Evolutionary conservation across 2,329 filamentous ascomycete genomes (phyloP).

Genomic region (Teratosphaeria gauchensis): DNA sequence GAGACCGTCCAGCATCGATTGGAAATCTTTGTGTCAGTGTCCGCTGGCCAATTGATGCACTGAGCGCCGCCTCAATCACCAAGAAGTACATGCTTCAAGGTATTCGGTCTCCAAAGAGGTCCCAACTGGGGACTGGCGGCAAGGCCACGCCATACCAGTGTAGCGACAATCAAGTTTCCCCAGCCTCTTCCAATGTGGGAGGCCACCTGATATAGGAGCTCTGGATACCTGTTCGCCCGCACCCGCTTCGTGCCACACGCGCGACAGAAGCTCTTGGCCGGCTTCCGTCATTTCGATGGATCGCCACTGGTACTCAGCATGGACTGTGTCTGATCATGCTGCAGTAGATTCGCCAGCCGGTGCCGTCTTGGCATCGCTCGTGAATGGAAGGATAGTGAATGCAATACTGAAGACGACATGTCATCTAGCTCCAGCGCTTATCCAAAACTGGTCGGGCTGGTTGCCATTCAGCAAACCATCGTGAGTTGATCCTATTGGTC

Average conservation of each 20-base stretch:
- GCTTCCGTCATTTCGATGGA: not conserved
- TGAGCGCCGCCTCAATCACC: no score
- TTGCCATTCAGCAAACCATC: not conserved
- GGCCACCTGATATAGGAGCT: not conserved
- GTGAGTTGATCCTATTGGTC: slow-evolving; percentile 1
- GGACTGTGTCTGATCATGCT: not conserved
- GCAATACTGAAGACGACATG: not conserved
- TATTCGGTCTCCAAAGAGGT: no score
- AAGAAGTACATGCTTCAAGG: no score
- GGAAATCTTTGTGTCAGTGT: no score
- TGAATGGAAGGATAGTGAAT: not conserved
- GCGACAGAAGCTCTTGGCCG: not conserved
- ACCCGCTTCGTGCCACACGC: not conserved
- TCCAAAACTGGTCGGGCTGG: not conserved
- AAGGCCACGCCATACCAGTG: no score
- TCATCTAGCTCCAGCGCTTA: slow-evolving; percentile 5
- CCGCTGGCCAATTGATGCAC: no score
- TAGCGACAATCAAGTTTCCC: not conserved
- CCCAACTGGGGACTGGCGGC: no score
- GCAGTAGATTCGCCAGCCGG: not conserved
- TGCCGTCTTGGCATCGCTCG: not conserved
- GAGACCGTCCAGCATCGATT: no score
- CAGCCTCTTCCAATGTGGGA: not conserved
- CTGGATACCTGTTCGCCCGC: not conserved
- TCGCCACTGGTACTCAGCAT: not conserved